These are phyloP conservation scores for Darksidea phi DNA, from an alignment of 495 filamentous ascomycete genomes.

Conservation along the genomic window DNA sequence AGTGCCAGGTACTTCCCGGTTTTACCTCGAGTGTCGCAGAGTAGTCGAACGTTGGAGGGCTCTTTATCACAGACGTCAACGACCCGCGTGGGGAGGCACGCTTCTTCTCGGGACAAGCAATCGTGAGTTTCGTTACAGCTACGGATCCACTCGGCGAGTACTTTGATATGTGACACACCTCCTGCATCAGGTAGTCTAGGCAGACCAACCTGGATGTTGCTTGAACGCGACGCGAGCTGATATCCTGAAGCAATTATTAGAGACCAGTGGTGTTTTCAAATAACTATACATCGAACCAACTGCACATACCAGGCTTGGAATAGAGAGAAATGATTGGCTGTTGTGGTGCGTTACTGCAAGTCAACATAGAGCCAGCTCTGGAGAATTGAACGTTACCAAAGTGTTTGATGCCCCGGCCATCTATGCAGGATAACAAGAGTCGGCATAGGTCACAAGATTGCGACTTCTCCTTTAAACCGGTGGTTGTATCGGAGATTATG, in stretches of 20 bases:
- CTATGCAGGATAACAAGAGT: not conserved
- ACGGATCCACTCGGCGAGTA: constrained; percentile 23
- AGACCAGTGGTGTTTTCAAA: no score
- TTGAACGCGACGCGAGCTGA: not conserved
- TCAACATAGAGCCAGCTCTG: not conserved
- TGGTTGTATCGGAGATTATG: constrained; percentile 4
- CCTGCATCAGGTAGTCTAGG: constrained; percentile 2
- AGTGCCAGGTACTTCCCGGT: constrained; percentile 16
- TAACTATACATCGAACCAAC: no score
- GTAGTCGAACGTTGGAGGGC: not conserved
- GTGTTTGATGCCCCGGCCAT: not conserved
- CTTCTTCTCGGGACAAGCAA: not conserved
- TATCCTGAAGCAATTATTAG: no score
- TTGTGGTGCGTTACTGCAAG: not conserved
- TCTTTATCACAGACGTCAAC: constrained; percentile 34
- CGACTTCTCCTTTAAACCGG: not conserved
- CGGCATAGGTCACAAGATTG: not conserved
- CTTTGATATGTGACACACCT: constrained; percentile 1
- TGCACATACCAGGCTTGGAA: not conserved
- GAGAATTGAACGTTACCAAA: not conserved
- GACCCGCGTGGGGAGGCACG: constrained; percentile 35
- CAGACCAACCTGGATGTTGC: not conserved
- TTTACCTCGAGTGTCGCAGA: not conserved
- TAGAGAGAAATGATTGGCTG: constrained; percentile 5
- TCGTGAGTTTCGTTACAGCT: constrained; percentile 24